Evolutionary conservation across 257 asterid species (phyloP).

Genomic region (Leonotis leonurus): DNA sequence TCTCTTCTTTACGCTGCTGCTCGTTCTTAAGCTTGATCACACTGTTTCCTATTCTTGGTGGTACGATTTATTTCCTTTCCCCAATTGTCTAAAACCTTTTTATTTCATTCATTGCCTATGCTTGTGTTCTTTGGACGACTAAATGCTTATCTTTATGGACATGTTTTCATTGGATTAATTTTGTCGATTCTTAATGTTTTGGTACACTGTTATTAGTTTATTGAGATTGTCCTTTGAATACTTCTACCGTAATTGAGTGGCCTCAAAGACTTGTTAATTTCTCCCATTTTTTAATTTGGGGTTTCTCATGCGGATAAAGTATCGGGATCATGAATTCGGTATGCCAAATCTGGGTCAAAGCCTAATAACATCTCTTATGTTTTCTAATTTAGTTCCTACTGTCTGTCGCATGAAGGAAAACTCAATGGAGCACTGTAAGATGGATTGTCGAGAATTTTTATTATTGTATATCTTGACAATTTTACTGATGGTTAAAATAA

Average conservation of each 20-base stretch:
- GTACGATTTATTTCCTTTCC: slow-evolving; percentile 30
- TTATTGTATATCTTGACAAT: neutral
- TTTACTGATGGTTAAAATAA: neutral
- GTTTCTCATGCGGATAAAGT: neutral
- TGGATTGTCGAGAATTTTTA: neutral
- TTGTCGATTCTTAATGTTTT: neutral
- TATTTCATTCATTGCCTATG: neutral
- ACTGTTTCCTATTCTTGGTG: slow-evolving; percentile 71
- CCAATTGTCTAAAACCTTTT: neutral
- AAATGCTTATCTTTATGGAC: neutral
- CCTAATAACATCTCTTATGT: neutral
- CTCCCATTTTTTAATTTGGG: neutral
- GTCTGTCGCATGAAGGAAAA: neutral
- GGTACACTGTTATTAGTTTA: slow-evolving; percentile 5
- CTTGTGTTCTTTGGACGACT: neutral
- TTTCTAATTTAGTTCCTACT: neutral
- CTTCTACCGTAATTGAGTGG: too few species aligned
- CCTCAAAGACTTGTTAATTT: neutral
- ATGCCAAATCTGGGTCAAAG: neutral
- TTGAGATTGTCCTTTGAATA: too few species aligned
- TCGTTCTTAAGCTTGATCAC: slow-evolving; percentile 85
- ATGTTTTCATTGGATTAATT: neutral
- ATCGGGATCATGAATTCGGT: neutral
- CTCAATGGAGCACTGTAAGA: neutral
- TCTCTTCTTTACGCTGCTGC: slow-evolving; percentile 60